phyloP scores from a whole-genome alignment of 306 rosid genomes.

The Cicer judaicum region DNA sequence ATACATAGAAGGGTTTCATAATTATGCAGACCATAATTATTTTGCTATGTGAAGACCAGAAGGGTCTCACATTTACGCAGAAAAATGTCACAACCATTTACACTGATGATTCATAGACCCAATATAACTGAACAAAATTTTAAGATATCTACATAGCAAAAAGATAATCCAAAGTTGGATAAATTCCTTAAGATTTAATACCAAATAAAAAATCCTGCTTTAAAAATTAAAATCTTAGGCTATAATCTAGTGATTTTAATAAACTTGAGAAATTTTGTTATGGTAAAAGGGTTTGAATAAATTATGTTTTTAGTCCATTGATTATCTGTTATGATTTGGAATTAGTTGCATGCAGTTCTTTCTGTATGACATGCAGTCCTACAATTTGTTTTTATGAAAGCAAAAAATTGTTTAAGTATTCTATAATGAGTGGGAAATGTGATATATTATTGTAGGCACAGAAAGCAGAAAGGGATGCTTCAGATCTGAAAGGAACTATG shows the following conservation, averaged over 20 bases:
- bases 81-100: conserved; percentile 5
- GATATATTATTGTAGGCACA: conserved; percentile 63
- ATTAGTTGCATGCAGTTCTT: background rate
- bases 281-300: background rate
- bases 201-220: background rate
- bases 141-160: background rate
- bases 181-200: background rate
- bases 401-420: background rate
- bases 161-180: background rate
- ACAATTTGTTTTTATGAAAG: background rate
- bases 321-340: conserved; percentile 12
- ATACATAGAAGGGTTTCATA: background rate
- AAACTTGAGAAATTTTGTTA: background rate
- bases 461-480: conserved; percentile 86
- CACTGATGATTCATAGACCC: conserved; percentile 6
- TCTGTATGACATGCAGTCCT: too few relatives aligned
- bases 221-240: background rate
- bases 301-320: background rate
- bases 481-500: conserved; percentile 92
- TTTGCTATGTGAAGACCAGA: background rate
- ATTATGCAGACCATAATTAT: background rate
- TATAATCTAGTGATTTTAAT: background rate
- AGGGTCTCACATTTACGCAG: conserved; percentile 1
- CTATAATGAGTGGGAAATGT: conserved; percentile 2
- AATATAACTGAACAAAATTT: background rate